A percentile compares a stretch with the other conserved stretches of the same genome.
These are phyloP conservation scores for Starmerella stellata DNA, from an alignment of 805 yeast species.

Conservation along the genomic window DNA sequence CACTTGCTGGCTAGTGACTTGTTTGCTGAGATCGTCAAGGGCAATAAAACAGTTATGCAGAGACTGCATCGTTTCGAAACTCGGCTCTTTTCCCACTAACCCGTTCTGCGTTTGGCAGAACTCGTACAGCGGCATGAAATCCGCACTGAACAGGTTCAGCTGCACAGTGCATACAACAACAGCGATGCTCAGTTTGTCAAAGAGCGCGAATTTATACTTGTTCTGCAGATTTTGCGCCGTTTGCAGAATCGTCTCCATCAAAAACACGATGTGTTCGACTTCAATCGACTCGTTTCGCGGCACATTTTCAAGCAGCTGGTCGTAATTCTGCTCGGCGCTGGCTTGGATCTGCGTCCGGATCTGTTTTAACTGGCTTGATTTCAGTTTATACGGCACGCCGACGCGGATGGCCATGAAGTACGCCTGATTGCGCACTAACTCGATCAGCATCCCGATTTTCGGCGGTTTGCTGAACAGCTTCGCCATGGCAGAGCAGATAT, in stretches of 20 bases:
- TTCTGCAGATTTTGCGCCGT: conserved; percentile 38
- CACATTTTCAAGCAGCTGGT: conserved; percentile 29
- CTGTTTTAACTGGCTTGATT: conserved; percentile 29
- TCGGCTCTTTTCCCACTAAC: conserved; percentile 15
- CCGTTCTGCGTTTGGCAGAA: conserved; percentile 17
- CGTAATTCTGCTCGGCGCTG: conserved; percentile 31
- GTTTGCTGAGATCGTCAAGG: conserved; percentile 34
- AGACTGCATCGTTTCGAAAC: conserved; percentile 40
- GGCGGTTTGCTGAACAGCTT: conserved; percentile 32
- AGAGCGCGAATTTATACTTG: conserved; percentile 40
- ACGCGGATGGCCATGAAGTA: conserved; percentile 17
- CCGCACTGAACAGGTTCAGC: conserved; percentile 20
- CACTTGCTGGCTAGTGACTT: conserved; percentile 26
- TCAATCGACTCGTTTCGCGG: conserved; percentile 43
- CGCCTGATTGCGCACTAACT: conserved; percentile 33
- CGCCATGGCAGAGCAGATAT: conserved; percentile 28
- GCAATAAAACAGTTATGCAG: conserved; percentile 37
- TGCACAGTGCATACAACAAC: conserved; percentile 21
- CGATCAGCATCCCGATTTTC: conserved; percentile 36
- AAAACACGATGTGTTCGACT: conserved; percentile 36
- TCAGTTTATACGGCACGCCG: conserved; percentile 27
- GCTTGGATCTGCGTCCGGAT: conserved; percentile 25
- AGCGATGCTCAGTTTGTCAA: conserved; percentile 39
- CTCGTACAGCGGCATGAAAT: conserved; percentile 22
- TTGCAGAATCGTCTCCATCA: conserved; percentile 36